A percentile compares a stretch with the other conserved stretches of the same genome.
These are phyloP conservation scores for Pyrenophora teres DNA, from an alignment of 2,329 filamentous ascomycete genomes.

Conservation along the genomic window DNA sequence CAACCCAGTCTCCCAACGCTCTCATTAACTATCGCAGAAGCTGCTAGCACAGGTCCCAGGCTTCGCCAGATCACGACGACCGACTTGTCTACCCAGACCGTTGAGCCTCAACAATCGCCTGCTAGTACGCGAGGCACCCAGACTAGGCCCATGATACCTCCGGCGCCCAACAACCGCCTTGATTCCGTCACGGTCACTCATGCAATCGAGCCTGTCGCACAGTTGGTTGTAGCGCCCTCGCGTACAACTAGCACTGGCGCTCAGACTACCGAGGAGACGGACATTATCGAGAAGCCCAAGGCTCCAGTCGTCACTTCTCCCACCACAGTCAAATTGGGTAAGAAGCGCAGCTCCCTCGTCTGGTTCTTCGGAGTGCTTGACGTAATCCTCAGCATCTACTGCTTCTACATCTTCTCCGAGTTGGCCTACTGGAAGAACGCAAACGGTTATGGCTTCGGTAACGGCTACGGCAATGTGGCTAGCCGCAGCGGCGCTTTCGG, in stretches of 20 bases:
- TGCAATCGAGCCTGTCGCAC: constrained; percentile 8
- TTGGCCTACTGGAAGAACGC: constrained; percentile 16
- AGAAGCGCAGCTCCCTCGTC: constrained; percentile 1
- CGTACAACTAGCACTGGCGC: constrained; percentile 1
- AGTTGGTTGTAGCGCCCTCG: neutral
- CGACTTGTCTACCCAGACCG: constrained; percentile 8
- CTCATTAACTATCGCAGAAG: constrained; percentile 2
- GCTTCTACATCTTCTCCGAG: constrained; percentile 8
- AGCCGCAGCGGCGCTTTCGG: constrained; percentile 15
- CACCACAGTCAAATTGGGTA: neutral
- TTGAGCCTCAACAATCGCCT: neutral
- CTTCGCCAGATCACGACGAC: constrained; percentile 1
- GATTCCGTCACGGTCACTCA: constrained; percentile 3
- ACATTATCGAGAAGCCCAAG: neutral
- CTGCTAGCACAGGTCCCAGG: constrained; percentile 6
- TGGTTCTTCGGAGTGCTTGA: constrained; percentile 4
- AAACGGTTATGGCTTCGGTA: constrained; percentile 15
- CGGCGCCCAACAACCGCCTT: constrained; percentile 1
- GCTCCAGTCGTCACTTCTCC: neutral
- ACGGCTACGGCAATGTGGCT: constrained; percentile 17
- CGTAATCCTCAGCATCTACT: constrained; percentile 9
- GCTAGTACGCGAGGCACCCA: constrained; percentile 2
- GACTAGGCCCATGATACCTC: neutral
- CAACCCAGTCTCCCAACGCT: neutral
- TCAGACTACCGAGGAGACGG: constrained; percentile 2